Conservation (phyloP, 768 basidiomycete genomes). For the Lentinula sp. region DNA sequence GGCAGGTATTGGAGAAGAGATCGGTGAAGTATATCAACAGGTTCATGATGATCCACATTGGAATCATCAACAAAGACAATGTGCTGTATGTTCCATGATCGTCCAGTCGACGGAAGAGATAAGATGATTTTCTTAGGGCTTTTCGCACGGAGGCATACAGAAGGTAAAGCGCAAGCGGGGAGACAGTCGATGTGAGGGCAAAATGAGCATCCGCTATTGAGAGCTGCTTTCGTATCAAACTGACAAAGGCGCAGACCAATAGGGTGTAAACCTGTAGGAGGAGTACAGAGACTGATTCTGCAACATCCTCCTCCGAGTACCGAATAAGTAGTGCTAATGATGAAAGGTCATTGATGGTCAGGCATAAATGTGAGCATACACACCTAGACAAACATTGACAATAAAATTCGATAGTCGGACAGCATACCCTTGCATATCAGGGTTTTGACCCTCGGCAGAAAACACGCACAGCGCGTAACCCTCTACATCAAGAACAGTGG, state of each 20-base stretch:
- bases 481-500: background rate
- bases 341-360: background rate
- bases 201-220: slow-evolving; percentile 8
- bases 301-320: slow-evolving; percentile 5
- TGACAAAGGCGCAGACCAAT: slow-evolving; percentile 4
- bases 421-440: slow-evolving; percentile 9
- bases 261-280: slow-evolving; percentile 7
- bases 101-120: slow-evolving; percentile 3
- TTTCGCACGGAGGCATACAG: background rate
- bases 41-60: slow-evolving; percentile 4
- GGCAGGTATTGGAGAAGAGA: slow-evolving; percentile 1
- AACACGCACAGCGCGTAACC: slow-evolving; percentile 1
- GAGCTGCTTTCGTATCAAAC: slow-evolving; percentile 2
- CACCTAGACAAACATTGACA: slow-evolving; percentile 8
- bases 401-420: slow-evolving; percentile 8
- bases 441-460: slow-evolving; percentile 2
- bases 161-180: slow-evolving; percentile 7
- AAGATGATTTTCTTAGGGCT: background rate
- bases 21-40: slow-evolving; percentile 6
- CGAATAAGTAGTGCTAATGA: slow-evolving; percentile 2
- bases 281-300: slow-evolving; percentile 3
- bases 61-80: background rate
- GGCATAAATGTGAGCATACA: background rate
- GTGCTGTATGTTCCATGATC: background rate
- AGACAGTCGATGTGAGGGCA: slow-evolving; percentile 6